These are phyloP conservation scores for Trametes elegans DNA, from an alignment of 768 basidiomycete genomes.

Conservation along the genomic window DNA sequence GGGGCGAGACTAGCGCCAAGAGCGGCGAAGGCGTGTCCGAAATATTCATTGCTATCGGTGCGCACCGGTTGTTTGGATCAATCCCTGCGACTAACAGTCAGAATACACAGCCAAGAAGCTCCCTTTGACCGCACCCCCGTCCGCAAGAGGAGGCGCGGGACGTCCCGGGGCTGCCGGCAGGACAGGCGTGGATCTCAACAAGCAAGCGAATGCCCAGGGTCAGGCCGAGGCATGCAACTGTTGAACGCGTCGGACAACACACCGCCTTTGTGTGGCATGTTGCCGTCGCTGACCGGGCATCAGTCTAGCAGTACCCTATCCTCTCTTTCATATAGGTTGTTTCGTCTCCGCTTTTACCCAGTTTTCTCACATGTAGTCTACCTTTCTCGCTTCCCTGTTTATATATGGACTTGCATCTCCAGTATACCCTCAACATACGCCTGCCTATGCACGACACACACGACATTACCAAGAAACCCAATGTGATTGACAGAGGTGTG, in stretches of 20 bases:
- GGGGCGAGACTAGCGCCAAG: conserved; percentile 91
- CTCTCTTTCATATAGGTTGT: conserved; percentile 30
- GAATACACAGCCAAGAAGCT: conserved; percentile 71
- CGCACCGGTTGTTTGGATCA: conserved; percentile 21
- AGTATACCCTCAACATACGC: neutral
- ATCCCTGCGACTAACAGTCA: neutral
- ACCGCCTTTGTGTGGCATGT: neutral
- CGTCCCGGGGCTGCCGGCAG: conserved; percentile 48
- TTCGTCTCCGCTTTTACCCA: conserved; percentile 41
- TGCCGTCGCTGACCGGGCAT: neutral
- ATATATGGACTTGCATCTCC: conserved; percentile 20
- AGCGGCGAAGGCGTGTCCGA: conserved; percentile 82
- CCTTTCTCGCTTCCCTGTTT: conserved; percentile 9
- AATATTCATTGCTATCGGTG: conserved; percentile 85
- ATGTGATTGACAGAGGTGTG: neutral
- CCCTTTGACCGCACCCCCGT: conserved; percentile 74
- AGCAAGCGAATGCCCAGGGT: conserved; percentile 50
- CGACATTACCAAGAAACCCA: neutral
- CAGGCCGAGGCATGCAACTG: conserved; percentile 77
- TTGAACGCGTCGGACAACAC: conserved; percentile 32
- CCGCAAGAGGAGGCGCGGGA: conserved; percentile 53
- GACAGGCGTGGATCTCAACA: conserved; percentile 81
- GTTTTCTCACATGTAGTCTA: conserved; percentile 21
- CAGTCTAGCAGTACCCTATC: neutral
- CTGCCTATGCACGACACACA: too few species aligned